phyloP scores from a whole-genome alignment of 2,329 filamentous ascomycete genomes.

The Chaetomiaceae sp. region DNA sequence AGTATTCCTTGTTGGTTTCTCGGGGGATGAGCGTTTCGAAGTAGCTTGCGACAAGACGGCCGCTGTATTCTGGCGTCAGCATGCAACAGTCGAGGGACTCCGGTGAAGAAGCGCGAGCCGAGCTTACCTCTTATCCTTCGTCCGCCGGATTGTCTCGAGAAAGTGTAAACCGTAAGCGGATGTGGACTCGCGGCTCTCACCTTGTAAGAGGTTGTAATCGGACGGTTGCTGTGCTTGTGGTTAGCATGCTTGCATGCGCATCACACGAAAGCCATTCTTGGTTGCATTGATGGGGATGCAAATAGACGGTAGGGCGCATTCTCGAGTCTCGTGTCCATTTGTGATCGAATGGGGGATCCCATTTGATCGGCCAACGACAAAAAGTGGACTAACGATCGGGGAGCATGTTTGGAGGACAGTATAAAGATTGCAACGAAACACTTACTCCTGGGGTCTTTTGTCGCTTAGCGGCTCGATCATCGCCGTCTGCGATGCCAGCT shows the following conservation, averaged over 20 bases:
- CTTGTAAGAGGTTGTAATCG: conserved; percentile 47
- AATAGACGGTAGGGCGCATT: no score
- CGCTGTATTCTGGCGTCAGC: conserved; percentile 41
- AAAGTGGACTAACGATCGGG: no score
- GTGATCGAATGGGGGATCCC: no score
- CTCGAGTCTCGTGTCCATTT: conserved; percentile 15
- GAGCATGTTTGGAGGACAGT: no score
- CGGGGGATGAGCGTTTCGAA: conserved; percentile 69
- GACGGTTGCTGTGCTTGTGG: conserved; percentile 20
- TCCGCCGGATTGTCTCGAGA: conserved; percentile 68
- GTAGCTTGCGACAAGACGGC: conserved; percentile 67
- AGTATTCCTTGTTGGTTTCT: conserved; percentile 67
- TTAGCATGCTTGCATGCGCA: conserved; percentile 16
- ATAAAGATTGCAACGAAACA: conserved; percentile 18
- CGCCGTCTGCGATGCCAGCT: conserved; percentile 41
- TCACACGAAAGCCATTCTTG: no score
- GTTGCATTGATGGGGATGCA: background rate
- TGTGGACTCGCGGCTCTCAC: conserved; percentile 64
- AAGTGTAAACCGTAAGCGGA: conserved; percentile 68
- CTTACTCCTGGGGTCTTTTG: conserved; percentile 48
- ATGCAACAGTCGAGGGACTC: background rate
- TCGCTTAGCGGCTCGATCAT: conserved; percentile 53
- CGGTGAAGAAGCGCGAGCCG: background rate
- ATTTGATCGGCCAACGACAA: no score
- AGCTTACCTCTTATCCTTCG: conserved; percentile 72